phyloP scores from a whole-genome alignment of 225 moss, liverwort and hornwort species.

The Asterella californica region DNA sequence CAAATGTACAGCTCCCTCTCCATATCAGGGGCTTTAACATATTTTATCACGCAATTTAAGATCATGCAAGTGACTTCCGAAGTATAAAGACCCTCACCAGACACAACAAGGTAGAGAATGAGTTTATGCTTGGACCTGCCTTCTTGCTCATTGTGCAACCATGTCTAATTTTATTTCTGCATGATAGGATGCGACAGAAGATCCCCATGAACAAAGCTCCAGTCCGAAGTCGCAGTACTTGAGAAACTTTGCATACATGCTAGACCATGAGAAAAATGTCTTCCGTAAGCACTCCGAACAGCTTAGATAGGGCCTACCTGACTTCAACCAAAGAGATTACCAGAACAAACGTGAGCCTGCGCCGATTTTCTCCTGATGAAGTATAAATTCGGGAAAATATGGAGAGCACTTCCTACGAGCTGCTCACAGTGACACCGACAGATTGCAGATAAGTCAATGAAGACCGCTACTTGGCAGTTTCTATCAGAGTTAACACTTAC shows the following conservation, averaged over 20 bases:
- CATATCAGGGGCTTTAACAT: background rate
- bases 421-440: slow-evolving; percentile 52
- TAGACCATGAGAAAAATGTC: background rate
- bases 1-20: background rate
- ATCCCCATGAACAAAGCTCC: background rate
- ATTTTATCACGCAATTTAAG: background rate
- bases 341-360: slow-evolving; percentile 43
- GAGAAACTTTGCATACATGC: background rate
- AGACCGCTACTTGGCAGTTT: slow-evolving; percentile 23
- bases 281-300: background rate
- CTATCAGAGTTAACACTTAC: slow-evolving; percentile 17
- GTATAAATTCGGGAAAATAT: slow-evolving; percentile 35
- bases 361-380: slow-evolving; percentile 27
- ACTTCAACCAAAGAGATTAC: slow-evolving; percentile 37
- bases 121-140: background rate
- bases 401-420: slow-evolving; percentile 41
- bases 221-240: background rate
- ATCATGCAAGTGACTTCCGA: background rate
- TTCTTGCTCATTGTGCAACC: background rate
- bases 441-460: slow-evolving; percentile 43
- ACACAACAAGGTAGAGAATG: background rate
- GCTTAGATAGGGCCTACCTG: slow-evolving; percentile 29
- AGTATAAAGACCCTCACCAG: background rate
- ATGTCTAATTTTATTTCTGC: background rate
- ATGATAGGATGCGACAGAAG: background rate